Conservation (phyloP, 2,329 filamentous ascomycete species). For the Lasiodiplodia theobromae region DNA sequence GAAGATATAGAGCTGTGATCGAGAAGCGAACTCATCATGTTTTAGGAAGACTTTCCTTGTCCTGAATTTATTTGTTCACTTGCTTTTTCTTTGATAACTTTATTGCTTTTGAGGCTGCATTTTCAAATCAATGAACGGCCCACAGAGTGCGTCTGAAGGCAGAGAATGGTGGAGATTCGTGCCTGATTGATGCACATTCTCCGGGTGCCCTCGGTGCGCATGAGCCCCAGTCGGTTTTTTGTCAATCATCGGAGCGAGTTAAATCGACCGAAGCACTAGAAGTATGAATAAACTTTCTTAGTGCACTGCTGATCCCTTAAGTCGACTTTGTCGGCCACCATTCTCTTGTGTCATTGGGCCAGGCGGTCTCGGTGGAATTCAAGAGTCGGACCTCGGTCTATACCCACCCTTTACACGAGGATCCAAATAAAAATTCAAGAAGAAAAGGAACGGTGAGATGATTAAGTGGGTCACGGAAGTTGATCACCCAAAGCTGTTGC, state of each 20-base stretch:
- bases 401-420: neutral
- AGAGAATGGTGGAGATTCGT: too few relatives aligned
- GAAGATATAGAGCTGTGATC: slow-evolving; percentile 4
- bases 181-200: neutral
- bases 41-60: too few relatives aligned
- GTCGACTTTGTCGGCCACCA: neutral
- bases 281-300: neutral
- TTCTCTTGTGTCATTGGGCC: neutral
- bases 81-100: too few relatives aligned
- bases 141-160: too few relatives aligned
- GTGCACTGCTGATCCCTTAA: neutral
- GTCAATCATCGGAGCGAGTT: neutral
- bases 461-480: neutral
- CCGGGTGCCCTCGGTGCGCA: neutral
- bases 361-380: neutral
- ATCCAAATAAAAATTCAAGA: neutral
- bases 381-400: neutral
- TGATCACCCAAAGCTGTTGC: neutral
- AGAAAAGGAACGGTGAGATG: neutral
- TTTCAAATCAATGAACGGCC: too few relatives aligned
- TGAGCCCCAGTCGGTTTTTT: neutral
- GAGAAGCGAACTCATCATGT: too few relatives aligned
- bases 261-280: neutral
- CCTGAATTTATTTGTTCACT: too few relatives aligned
- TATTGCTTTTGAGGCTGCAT: too few relatives aligned